phyloP scores from a whole-genome alignment of 768 basidiomycete genomes.

The Coprinopsis cinerea region DNA sequence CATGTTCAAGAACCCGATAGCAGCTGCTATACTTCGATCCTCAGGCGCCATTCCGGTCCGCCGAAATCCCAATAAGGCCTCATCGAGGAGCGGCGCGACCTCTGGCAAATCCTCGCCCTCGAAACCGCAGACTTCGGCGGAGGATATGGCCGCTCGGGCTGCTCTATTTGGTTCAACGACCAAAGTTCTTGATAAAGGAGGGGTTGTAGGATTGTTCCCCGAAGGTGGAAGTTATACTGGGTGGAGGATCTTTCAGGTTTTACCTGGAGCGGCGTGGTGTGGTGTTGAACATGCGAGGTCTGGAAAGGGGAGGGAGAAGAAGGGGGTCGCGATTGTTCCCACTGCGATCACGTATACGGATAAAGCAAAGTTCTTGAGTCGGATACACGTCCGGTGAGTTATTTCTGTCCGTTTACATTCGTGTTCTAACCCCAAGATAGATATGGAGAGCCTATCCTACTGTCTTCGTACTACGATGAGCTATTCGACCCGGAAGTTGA shows the following conservation, averaged over 20 bases:
- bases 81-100: background rate
- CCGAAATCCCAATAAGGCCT: conserved; percentile 44
- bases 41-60: conserved; percentile 72
- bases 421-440: conserved; percentile 28
- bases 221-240: conserved; percentile 54
- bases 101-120: conserved; percentile 6
- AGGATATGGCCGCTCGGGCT: conserved; percentile 24
- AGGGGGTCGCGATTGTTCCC: conserved; percentile 46
- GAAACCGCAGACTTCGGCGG: background rate
- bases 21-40: conserved; percentile 46
- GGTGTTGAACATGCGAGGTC: conserved; percentile 59
- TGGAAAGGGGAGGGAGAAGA: conserved; percentile 22
- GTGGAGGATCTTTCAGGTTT: conserved; percentile 39
- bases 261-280: conserved; percentile 67
- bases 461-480: conserved; percentile 46
- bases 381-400: no score
- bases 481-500: conserved; percentile 33
- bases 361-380: conserved; percentile 58
- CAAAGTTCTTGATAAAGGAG: conserved; percentile 43
- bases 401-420: background rate
- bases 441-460: conserved; percentile 46
- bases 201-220: conserved; percentile 65
- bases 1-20: conserved; percentile 55
- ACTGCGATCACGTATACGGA: conserved; percentile 68
- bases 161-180: conserved; percentile 52